A percentile compares a stretch with the other conserved stretches of the same genome.
Evolutionary conservation across 2,329 filamentous ascomycete species (phyloP).

Genomic region (Metarhizium anisopliae): DNA sequence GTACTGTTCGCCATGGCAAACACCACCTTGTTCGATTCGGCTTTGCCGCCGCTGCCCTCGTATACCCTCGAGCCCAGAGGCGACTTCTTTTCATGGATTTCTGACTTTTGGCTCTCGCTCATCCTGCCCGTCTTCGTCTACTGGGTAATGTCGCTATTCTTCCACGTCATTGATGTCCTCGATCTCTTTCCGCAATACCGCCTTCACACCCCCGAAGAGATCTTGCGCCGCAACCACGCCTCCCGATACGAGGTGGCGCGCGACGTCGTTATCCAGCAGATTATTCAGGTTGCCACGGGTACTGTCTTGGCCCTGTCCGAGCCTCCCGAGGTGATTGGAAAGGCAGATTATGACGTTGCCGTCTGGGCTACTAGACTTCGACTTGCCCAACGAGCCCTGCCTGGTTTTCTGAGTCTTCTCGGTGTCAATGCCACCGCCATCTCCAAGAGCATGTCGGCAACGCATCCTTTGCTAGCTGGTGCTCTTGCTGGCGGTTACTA

Average conservation of each 20-base stretch:
- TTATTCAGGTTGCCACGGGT: constrained; percentile 73
- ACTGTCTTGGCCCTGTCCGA: constrained; percentile 63
- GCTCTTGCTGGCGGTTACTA: constrained; percentile 75
- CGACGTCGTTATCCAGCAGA: constrained; percentile 86
- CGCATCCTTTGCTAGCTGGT: constrained; percentile 66
- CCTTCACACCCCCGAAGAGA: constrained; percentile 88
- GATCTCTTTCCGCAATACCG: constrained; percentile 87
- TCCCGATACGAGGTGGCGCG: constrained; percentile 76
- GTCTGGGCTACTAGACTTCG: constrained; percentile 82
- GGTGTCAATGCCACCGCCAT: constrained; percentile 70
- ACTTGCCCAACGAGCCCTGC: constrained; percentile 69
- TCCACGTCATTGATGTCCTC: constrained; percentile 77
- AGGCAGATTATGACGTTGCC: constrained; percentile 76
- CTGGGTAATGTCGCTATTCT: constrained; percentile 78
- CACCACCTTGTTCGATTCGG: constrained; percentile 43
- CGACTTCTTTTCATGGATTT: constrained; percentile 66
- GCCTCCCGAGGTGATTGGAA: constrained; percentile 63
- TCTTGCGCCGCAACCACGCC: constrained; percentile 78
- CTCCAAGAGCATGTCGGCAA: constrained; percentile 63
- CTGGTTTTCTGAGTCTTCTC: constrained; percentile 57
- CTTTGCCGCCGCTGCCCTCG: constrained; percentile 73
- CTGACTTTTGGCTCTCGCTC: constrained; percentile 73
- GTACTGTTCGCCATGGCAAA: constrained; percentile 37
- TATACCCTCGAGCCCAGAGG: constrained; percentile 65
- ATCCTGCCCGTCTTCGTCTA: constrained; percentile 74